Conservation (phyloP, 2,329 filamentous ascomycete genomes). For the Calonectria hongkongensis region DNA sequence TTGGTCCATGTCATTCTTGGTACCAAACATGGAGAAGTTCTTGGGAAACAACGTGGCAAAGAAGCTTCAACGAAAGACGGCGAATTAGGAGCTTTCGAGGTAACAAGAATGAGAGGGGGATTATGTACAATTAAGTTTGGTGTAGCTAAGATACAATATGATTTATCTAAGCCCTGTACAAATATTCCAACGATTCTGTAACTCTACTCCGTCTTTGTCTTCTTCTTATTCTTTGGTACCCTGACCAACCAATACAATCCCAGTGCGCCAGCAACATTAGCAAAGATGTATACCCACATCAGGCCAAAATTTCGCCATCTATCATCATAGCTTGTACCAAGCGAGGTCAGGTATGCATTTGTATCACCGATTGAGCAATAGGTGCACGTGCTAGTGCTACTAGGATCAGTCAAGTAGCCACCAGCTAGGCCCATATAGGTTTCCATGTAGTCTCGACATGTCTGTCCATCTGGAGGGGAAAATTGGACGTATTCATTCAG, state of each 20-base stretch:
- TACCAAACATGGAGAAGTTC: conserved; percentile 66
- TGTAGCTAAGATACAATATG: background rate
- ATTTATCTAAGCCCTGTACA: background rate
- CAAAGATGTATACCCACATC: conserved; percentile 74
- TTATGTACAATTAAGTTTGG: background rate
- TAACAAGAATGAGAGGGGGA: background rate
- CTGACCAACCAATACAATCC: conserved; percentile 73
- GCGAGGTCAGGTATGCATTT: conserved; percentile 69
- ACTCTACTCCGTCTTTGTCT: conserved; percentile 41
- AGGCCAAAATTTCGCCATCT: conserved; percentile 83
- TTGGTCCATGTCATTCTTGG: conserved; percentile 60
- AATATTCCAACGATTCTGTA: no score
- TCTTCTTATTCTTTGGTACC: conserved; percentile 64
- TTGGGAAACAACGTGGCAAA: conserved; percentile 66
- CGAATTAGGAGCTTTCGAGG: background rate
- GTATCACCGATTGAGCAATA: conserved; percentile 73
- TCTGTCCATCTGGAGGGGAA: conserved; percentile 73
- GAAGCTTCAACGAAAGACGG: conserved; percentile 58
- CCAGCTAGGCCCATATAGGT: conserved; percentile 68
- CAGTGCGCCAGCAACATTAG: conserved; percentile 75
- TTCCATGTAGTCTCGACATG: conserved; percentile 76
- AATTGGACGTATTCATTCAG: conserved; percentile 82
- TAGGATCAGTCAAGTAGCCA: conserved; percentile 72
- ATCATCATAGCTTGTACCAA: conserved; percentile 72
- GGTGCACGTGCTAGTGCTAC: conserved; percentile 70